phyloP scores from a whole-genome alignment of 73 alveolate species.

The Durusdinium trenchii region DNA sequence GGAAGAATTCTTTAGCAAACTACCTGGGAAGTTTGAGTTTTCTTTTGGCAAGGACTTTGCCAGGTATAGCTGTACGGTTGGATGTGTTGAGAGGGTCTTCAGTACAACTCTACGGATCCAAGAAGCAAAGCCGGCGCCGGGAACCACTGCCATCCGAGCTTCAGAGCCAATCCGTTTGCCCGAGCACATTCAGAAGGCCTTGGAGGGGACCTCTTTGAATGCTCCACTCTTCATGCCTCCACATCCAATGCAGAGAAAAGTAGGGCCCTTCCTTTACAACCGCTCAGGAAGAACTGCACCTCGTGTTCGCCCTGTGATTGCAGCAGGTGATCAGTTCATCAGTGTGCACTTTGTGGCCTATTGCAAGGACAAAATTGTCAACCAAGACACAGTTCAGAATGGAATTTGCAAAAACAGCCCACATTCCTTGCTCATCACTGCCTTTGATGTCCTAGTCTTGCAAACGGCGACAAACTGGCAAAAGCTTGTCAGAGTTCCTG shows the following conservation, averaged over 20 bases:
- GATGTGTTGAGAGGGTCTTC: conserved; percentile 65
- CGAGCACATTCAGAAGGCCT: conserved; percentile 12
- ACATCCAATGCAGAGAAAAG: conserved; percentile 47
- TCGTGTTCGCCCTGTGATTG: conserved; percentile 47
- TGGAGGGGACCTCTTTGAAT: conserved; percentile 86
- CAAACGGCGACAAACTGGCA: conserved; percentile 68
- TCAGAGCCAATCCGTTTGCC: conserved; percentile 64
- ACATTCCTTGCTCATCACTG: conserved; percentile 71
- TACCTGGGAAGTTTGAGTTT: conserved; percentile 26
- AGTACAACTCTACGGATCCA: conserved; percentile 59
- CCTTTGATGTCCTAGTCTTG: conserved; percentile 66
- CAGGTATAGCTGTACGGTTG: conserved; percentile 56
- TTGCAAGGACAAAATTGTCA: conserved; percentile 54
- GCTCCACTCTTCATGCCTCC: conserved; percentile 94
- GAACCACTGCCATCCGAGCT: conserved; percentile 71
- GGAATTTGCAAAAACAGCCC: conserved; percentile 76
- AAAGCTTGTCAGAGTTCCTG: conserved; percentile 75
- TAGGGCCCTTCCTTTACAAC: conserved; percentile 38
- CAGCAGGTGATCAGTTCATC: conserved; percentile 78
- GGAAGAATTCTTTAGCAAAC: conserved; percentile 5
- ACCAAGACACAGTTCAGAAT: conserved; percentile 54
- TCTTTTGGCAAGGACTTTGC: conserved; percentile 87
- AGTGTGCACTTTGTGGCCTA: conserved; percentile 64
- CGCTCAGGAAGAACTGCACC: conserved; percentile 79
- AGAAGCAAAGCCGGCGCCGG: conserved; percentile 56